Evolutionary conservation across 257 asterid genomes (phyloP), one percentile per base, ranked within the genome.

Genomic region (Eustoma russellianum): DNA sequence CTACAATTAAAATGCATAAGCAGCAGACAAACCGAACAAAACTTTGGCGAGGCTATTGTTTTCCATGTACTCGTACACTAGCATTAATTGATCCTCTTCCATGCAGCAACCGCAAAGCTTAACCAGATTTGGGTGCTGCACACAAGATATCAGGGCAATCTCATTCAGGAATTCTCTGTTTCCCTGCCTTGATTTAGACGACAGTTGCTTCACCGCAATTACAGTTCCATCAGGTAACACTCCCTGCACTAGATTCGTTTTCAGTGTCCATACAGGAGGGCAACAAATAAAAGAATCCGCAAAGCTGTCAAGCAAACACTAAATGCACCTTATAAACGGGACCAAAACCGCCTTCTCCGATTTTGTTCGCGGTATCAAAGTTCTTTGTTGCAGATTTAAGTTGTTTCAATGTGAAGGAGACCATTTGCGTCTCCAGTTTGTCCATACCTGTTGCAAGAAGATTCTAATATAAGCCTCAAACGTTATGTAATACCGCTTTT

Each of bases 331-430:
- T 90, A 85, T 75, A 86, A 41, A 90, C 97, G 1, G 97, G 76
- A 49, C 97, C 97, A 46, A 90, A 90, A 68, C 97, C 97, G 50
- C 97, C 97, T 75, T 90, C 97, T 41, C 96, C 97, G 49, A 90
- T 76, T 79, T 86, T 90, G 66, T 83, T 83, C 50, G 71, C 50
- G 34, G 69, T 50, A 62, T 83, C 88, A 45, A 90, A 90, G 85
- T 90, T 78, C 63, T 80, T 79, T 2, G 96, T 90, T n/a, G 97
- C 94, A 52, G 74, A 70, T 77, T 77, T 82, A 57, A 90, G 79
- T 78, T 86, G 94, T 68, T 83, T 90, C 56, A 86, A 63, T 11
- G 86, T 57, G 62, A 81, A 90, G 28, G 83, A 77, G 60, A 78
- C 70, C 19, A 93, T 88, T 64, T 78, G 95, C 58, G 75, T 60